Conservation (phyloP, 345 rosid genomes). For the Salix purpurea region DNA sequence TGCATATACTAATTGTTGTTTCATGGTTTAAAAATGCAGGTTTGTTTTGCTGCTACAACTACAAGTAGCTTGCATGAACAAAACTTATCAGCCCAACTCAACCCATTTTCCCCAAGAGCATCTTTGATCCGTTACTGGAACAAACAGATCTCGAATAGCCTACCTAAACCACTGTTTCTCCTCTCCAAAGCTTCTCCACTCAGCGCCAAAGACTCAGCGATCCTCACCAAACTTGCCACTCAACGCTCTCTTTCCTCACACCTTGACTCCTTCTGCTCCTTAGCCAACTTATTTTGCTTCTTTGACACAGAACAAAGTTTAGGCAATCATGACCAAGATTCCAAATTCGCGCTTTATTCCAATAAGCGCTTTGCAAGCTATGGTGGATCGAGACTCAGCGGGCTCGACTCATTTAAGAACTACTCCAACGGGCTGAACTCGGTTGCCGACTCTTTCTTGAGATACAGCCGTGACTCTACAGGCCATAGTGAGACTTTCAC, state of each 20-base stretch:
- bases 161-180: conserved; percentile 25
- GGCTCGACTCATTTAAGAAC: conserved; percentile 30
- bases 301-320: neutral
- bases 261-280: conserved; percentile 20
- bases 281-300: conserved; percentile 23
- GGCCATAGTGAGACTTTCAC: conserved; percentile 20
- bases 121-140: conserved; percentile 30
- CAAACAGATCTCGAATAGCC: conserved; percentile 17
- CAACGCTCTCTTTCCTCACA: conserved; percentile 21
- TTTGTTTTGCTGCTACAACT: neutral
- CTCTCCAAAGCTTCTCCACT: conserved; percentile 33
- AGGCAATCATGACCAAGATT: neutral
- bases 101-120: conserved; percentile 26
- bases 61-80: neutral
- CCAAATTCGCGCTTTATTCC: conserved; percentile 23
- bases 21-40: neutral
- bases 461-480: conserved; percentile 21
- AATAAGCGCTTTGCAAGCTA: conserved; percentile 23
- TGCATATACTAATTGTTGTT: neutral
- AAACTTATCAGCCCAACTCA: neutral
- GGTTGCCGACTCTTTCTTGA: conserved; percentile 17
- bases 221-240: conserved; percentile 25
- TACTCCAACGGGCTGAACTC: conserved; percentile 32
- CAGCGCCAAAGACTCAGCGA: conserved; percentile 20
- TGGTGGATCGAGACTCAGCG: conserved; percentile 14